Evolutionary conservation across 2,329 filamentous ascomycete genomes (phyloP).

Genomic region (Aureobasidium melanogenum): DNA sequence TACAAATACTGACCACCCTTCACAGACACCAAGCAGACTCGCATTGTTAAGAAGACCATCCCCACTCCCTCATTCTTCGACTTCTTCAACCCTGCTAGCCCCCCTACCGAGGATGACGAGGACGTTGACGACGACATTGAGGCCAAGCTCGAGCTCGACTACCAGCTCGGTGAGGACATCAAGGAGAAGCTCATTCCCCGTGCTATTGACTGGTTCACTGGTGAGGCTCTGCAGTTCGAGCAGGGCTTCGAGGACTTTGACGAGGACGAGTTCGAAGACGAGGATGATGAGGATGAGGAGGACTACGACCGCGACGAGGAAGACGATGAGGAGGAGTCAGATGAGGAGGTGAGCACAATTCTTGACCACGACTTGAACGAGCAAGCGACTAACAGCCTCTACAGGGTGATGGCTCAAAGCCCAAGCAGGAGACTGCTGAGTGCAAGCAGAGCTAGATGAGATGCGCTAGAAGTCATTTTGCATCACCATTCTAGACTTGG

Average conservation of each 20-base stretch:
- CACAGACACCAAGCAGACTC: conserved; percentile 95
- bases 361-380: background rate
- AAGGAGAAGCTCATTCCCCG: conserved; percentile 99
- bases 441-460: conserved; percentile 76
- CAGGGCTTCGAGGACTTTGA: conserved; percentile 80
- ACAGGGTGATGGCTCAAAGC: conserved; percentile 81
- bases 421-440: conserved; percentile 88
- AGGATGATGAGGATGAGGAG: conserved; percentile 87
- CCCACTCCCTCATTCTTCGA: conserved; percentile 96
- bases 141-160: conserved; percentile 95
- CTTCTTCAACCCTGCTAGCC: conserved; percentile 95
- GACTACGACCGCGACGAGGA: conserved; percentile 73
- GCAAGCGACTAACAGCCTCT: background rate
- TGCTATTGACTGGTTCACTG: conserved; percentile 98
- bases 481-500: conserved; percentile 8
- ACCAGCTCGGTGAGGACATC: conserved; percentile 97
- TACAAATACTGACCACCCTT: conserved; percentile 15
- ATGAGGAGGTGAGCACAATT: conserved; percentile 38
- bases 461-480: background rate
- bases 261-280: conserved; percentile 79
- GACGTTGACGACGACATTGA: conserved; percentile 85
- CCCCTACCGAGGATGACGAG: conserved; percentile 65
- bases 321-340: conserved; percentile 52
- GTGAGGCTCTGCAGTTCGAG: conserved; percentile 93
- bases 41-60: conserved; percentile 97